phyloP scores from a whole-genome alignment of 2,329 filamentous ascomycete species.

The Myotisia sp. region DNA sequence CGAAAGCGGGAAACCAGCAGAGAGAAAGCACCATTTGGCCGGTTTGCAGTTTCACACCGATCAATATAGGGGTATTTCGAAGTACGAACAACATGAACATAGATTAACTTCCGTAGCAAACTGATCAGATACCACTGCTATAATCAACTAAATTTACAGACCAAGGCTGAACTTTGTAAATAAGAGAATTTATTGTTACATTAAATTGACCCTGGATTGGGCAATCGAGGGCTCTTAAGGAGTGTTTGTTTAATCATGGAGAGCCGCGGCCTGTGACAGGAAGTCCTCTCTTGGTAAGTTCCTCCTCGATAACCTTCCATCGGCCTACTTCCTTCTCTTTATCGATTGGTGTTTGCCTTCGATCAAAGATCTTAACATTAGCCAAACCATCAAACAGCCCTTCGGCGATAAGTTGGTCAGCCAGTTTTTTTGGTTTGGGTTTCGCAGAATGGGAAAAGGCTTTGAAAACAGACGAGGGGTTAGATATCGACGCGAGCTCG shows the following conservation, averaged over 20 bases:
- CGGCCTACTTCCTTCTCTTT: constrained; percentile 57
- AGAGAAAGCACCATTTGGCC: too few species aligned
- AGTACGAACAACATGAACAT: too few species aligned
- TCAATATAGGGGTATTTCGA: too few species aligned
- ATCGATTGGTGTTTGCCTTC: constrained; percentile 55
- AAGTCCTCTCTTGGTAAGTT: constrained; percentile 49
- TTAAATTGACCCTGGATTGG: too few species aligned
- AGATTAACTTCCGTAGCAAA: too few species aligned
- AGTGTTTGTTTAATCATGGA: background rate
- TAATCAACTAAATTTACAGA: too few species aligned
- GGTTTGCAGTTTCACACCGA: too few species aligned
- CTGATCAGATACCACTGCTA: too few species aligned
- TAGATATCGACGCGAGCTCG: constrained; percentile 44
- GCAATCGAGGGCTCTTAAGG: too few species aligned
- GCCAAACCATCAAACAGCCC: constrained; percentile 39
- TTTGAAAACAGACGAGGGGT: constrained; percentile 41
- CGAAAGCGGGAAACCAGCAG: too few species aligned
- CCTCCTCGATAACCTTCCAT: constrained; percentile 65
- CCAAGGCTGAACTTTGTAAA: too few species aligned
- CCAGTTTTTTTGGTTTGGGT: constrained; percentile 42
- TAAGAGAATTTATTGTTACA: too few species aligned
- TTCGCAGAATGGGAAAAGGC: constrained; percentile 29
- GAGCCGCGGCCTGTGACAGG: constrained; percentile 29
- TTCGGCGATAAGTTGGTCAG: constrained; percentile 39
- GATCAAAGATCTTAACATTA: constrained; percentile 56